phyloP scores from a whole-genome alignment of 2,329 filamentous ascomycete species.

The Madurella fahalii region DNA sequence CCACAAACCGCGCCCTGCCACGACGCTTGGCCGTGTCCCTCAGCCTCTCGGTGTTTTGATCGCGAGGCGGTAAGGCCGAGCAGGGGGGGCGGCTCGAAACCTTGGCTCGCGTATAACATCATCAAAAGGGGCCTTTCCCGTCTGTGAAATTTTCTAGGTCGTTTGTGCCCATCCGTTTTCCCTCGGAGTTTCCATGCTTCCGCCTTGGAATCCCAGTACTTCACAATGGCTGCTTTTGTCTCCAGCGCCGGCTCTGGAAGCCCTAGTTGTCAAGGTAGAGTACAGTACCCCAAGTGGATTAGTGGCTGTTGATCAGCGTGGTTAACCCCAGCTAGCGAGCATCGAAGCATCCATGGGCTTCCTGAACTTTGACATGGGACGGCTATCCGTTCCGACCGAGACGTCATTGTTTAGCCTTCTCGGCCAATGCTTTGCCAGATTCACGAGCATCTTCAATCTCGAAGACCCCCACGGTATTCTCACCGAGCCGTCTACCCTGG shows the following conservation, averaged over 20 bases:
- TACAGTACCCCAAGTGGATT: background rate
- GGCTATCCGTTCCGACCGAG: conserved; percentile 28
- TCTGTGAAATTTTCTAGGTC: background rate
- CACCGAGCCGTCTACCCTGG: conserved; percentile 19
- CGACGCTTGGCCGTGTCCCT: background rate
- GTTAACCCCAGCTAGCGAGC: conserved; percentile 23
- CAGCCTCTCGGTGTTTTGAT: conserved; percentile 2
- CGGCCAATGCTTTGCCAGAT: conserved; percentile 23
- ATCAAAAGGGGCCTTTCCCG: too few relatives aligned
- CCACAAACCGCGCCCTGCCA: conserved; percentile 17
- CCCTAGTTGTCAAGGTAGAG: conserved; percentile 9
- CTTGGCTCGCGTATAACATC: conserved; percentile 5
- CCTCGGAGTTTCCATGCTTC: background rate
- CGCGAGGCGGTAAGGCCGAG: background rate
- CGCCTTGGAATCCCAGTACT: background rate
- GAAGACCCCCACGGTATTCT: conserved; percentile 22
- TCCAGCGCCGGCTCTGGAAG: background rate
- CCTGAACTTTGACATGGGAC: conserved; percentile 28
- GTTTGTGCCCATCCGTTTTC: background rate
- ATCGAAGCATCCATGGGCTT: conserved; percentile 28
- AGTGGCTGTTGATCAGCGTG: background rate
- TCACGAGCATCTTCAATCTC: conserved; percentile 24
- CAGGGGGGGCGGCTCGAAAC: background rate
- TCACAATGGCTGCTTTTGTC: conserved; percentile 1
- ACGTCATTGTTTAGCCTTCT: conserved; percentile 28